Evolutionary conservation across 164 flowering plant genomes (phyloP).

Genomic region (Pachysandra terminalis): DNA sequence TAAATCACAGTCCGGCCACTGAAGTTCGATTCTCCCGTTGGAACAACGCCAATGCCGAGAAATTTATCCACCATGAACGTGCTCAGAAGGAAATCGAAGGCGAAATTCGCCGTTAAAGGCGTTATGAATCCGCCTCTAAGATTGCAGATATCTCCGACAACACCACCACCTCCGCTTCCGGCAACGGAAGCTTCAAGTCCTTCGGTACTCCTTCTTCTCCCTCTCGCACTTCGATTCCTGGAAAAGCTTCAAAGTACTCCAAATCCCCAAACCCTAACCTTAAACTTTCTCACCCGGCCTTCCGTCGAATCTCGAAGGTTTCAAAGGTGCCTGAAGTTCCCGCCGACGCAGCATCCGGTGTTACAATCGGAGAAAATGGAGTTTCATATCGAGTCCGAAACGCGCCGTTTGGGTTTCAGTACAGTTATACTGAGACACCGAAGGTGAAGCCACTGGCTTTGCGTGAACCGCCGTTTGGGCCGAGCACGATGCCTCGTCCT

Average conservation of each 20-base stretch:
- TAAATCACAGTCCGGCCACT: constrained; percentile 32
- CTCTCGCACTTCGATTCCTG: constrained; percentile 72
- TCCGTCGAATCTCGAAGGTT: constrained; percentile 8
- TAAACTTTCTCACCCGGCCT: constrained; percentile 20
- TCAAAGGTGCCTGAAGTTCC: neutral
- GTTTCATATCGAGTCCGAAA: constrained; percentile 57
- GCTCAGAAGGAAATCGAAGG: constrained; percentile 67
- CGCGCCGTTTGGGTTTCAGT: constrained; percentile 76
- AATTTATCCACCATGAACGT: constrained; percentile 42
- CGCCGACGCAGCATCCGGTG: neutral
- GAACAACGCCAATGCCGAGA: constrained; percentile 86
- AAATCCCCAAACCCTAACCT: constrained; percentile 23
- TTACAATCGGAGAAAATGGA: constrained; percentile 49
- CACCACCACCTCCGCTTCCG: constrained; percentile 8
- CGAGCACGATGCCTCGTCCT: constrained; percentile 53
- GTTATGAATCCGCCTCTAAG: constrained; percentile 49
- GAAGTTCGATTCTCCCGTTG: constrained; percentile 80
- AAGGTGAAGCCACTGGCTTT: constrained; percentile 55
- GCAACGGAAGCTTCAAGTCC: constrained; percentile 43
- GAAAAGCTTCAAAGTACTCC: constrained; percentile 67
- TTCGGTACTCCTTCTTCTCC: constrained; percentile 74
- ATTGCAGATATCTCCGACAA: constrained; percentile 32
- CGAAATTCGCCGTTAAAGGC: constrained; percentile 59
- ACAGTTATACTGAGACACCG: constrained; percentile 79
- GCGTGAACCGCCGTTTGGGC: constrained; percentile 64